Evolutionary conservation across 139 green algal species (phyloP), one percentile per base, ranked within the genome.

Genomic region (Picochlorum sp.): DNA sequence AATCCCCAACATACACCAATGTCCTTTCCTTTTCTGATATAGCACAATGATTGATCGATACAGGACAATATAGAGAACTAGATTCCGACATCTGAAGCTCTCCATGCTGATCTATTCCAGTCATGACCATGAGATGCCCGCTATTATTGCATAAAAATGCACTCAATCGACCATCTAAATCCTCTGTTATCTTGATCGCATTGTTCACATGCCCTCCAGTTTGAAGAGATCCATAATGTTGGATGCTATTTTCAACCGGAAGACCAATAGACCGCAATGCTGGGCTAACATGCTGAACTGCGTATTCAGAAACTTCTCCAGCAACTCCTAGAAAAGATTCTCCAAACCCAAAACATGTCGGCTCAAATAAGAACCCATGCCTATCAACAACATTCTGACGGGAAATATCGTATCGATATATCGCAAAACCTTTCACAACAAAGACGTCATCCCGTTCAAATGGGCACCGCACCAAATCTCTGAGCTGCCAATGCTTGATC

Each of bases 31-130:
- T 68, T 1, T 81, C 80, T 4, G 47, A 75, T 10, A 90, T 57
- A 8, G 80, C 71, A 14, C 70, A 73, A 71, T 90, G 88, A 78
- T 92, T 92, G 30, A 92, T 83, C 49, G 86, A 65, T 20, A 76
- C 75, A 4, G 68, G 75, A 54, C 73, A 87, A 28, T 74, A 49
- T 47, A 69, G 4, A 24, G 58, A 41, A 13, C 83, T 77, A n/a
- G 38, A 71, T 13, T 45, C 37, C 11, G 51, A 59, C 15, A 28
- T n/a, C 4, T 23, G 18, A 54, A 54, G 47, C 18, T n/a, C 18
- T 20, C 18, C 47, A 54, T 54, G 47, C 18, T 54, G 13, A 14
- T 74, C 38, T 11, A 78, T 72, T 57, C 87, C 68, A 28, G 31
- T 54, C 45, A 73, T 83, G 15, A 88, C 73, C 58, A 83, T 85